Conservation (phyloP, 2,329 filamentous ascomycete species). For the Penicillium sp. region DNA sequence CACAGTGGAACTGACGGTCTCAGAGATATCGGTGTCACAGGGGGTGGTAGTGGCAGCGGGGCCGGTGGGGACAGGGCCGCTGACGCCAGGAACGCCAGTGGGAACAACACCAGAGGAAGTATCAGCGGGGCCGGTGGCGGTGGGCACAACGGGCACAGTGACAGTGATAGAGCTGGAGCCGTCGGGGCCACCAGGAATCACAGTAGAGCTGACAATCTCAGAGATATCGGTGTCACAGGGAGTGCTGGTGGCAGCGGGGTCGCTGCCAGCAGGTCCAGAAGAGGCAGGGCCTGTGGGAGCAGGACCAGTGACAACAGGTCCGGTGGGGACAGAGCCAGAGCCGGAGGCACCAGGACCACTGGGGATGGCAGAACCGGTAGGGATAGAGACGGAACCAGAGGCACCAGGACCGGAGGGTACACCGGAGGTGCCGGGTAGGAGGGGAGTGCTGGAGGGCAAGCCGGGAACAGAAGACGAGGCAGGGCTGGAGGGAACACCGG, state of each 20-base stretch:
- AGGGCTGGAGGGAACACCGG: slow-evolving; percentile 19
- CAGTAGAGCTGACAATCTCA: slow-evolving; percentile 3
- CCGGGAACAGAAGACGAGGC: slow-evolving; percentile 20
- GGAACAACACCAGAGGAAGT: slow-evolving; percentile 5
- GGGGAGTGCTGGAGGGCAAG: slow-evolving; percentile 17
- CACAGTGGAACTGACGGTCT: slow-evolving; percentile 3
- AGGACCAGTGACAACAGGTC: not conserved
- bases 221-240: slow-evolving; percentile 12
- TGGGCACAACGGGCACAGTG: slow-evolving; percentile 6
- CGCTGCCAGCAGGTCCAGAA: slow-evolving; percentile 7
- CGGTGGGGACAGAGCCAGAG: slow-evolving; percentile 1
- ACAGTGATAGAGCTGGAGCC: slow-evolving; percentile 1
- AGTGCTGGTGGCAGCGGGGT: slow-evolving; percentile 14
- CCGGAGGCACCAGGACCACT: not conserved
- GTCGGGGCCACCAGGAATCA: slow-evolving; percentile 3
- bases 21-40: slow-evolving; percentile 8
- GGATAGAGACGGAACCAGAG: slow-evolving; percentile 5
- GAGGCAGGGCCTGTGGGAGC: slow-evolving; percentile 6
- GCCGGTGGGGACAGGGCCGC: slow-evolving; percentile 2
- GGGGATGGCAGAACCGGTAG: slow-evolving; percentile 5
- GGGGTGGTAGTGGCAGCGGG: slow-evolving; percentile 13
- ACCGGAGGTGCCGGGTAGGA: slow-evolving; percentile 9
- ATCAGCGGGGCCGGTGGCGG: slow-evolving; percentile 3
- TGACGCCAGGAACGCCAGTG: not conserved
- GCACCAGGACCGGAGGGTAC: slow-evolving; percentile 9